Base-by-base conservation (phyloP, 2,329 filamentous ascomycete species). In the Trichoderma sp. region DNA sequence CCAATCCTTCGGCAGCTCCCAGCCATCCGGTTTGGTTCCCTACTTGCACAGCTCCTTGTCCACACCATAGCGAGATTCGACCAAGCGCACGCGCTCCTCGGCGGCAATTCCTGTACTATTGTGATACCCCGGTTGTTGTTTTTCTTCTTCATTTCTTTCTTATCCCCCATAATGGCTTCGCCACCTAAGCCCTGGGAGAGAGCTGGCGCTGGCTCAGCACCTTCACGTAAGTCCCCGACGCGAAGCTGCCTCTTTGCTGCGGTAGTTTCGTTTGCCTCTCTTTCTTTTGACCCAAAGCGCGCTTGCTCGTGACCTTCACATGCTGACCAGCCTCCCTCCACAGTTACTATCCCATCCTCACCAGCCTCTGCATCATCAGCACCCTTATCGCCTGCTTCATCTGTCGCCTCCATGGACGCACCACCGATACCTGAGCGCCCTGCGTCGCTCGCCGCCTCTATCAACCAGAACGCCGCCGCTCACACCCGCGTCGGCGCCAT, bases 121-220 rank as follows among this genome's bases (percentile, higher is more conserved):
- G 66, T 39, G 39, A 62, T 62, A 70, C 66, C 66, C 66, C 56
- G 57, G 57, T n/a, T 70, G 28, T 30, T 62, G 21, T 30, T 62
- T 39, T 39, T 57, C 57, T 26, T 26, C 26, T 65, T 47, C 47
- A 36, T 53, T 61, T 43, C 53, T 15, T 15, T 21, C 15, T 28
- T 56, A 21, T 56, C 28, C 61, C 47, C 74, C 56, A 73, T 43
- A 74, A 90, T 90, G 87, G 88, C 88, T 74, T 98, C 95, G 82
- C 96, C 96, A 80, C 96, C 96, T 71, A 99, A 99, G 84, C 96
- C 96, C 61, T 99, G 96, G 96, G 96, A 99, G 84, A 89, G 92
- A 82, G 88, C 91, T 34, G 68, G 58, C 21, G 69, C 53, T 34
- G 64, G 64, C 43, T 53, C 71, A n/a, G 63, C 28, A 30, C 71